Conservation (phyloP, 768 basidiomycete genomes). For the Termitomyces sp. region DNA sequence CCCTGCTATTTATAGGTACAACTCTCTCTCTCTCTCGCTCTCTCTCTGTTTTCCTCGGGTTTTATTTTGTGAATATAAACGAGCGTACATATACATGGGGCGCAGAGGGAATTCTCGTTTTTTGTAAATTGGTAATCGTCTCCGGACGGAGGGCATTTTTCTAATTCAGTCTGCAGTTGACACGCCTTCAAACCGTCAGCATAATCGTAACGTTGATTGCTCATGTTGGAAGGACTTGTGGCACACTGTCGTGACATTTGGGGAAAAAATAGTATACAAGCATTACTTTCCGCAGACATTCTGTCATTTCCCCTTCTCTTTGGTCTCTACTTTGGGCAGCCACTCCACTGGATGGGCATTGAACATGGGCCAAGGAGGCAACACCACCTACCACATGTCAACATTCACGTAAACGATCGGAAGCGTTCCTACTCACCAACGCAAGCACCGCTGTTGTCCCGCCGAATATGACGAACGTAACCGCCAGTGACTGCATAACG, state of each 20-base stretch:
- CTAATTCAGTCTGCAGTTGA: background rate
- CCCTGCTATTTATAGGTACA: slow-evolving; percentile 1
- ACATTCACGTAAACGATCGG: background rate
- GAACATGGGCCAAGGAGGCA: slow-evolving; percentile 73
- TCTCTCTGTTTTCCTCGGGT: background rate
- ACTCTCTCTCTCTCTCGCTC: too few relatives aligned
- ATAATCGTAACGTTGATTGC: background rate
- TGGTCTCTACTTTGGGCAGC: slow-evolving; percentile 35
- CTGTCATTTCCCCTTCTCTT: background rate
- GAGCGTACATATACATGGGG: background rate
- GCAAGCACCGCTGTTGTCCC: slow-evolving; percentile 34
- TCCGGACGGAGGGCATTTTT: too few relatives aligned
- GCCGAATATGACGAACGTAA: slow-evolving; percentile 52
- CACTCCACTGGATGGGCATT: slow-evolving; percentile 61
- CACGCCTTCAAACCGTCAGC: background rate
- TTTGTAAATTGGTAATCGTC: too few relatives aligned
- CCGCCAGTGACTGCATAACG: slow-evolving; percentile 47
- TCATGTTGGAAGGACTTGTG: background rate
- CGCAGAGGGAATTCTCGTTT: too few relatives aligned
- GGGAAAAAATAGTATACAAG: background rate
- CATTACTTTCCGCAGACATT: background rate
- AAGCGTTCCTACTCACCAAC: slow-evolving; percentile 33
- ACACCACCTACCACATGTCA: slow-evolving; percentile 38
- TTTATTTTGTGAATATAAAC: background rate
- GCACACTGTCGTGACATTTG: background rate